phyloP scores from a whole-genome alignment of 169 alveolate genomes.

The Plasmodium knowlesi region DNA sequence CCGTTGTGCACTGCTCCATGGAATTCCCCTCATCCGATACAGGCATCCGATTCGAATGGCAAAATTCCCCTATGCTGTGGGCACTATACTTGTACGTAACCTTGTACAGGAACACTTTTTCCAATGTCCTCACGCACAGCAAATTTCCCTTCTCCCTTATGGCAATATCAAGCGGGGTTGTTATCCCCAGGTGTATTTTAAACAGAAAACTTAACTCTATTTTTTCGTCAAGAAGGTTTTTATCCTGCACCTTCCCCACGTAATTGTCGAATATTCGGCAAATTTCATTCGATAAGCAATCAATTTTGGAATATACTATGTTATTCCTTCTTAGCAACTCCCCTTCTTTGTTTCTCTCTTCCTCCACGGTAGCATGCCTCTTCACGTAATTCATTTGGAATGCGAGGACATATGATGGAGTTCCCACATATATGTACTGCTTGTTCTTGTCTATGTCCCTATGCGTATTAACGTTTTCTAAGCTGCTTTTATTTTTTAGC shows the following conservation, averaged over 20 bases:
- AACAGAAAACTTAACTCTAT: conserved; percentile 57
- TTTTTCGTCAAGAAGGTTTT: not conserved
- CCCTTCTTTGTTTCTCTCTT: not conserved
- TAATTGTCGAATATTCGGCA: conserved; percentile 9
- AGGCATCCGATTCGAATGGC: not conserved
- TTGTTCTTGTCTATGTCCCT: conserved; percentile 11
- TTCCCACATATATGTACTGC: conserved; percentile 49
- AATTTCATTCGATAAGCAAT: conserved; percentile 22
- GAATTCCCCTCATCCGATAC: not conserved
- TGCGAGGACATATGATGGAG: conserved; percentile 38
- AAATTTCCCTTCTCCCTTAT: conserved; percentile 70
- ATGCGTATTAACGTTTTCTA: conserved; percentile 25
- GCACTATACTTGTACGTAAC: conserved; percentile 38
- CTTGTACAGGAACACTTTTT: conserved; percentile 53
- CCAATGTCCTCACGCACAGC: conserved; percentile 52
- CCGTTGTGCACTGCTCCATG: not conserved
- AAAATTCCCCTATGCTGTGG: not conserved
- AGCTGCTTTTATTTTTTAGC: conserved; percentile 22
- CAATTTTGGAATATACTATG: conserved; percentile 11
- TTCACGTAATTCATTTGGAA: conserved; percentile 39
- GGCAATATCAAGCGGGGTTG: conserved; percentile 50
- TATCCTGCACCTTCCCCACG: not conserved
- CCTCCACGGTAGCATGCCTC: not conserved
- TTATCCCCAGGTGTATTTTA: conserved; percentile 57
- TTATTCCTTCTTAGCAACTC: conserved; percentile 5